Percentiles rank a stretch among this genome's conserved stretches.
These are phyloP conservation scores for Phytophthora agathidicida DNA, from an alignment of 352 stramenopile species.

Conservation along the genomic window DNA sequence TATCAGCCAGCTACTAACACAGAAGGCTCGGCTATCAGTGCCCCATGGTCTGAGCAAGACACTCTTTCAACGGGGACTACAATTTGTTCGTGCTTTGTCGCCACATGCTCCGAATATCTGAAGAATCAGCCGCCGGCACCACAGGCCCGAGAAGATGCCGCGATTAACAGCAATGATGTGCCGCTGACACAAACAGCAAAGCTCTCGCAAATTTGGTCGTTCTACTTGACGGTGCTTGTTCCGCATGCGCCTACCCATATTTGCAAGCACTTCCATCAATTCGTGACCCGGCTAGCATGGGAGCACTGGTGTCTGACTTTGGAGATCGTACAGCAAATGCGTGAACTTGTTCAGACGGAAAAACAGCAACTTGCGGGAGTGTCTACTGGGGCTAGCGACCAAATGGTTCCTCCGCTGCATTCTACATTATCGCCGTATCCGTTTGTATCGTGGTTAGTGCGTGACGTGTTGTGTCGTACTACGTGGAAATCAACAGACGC, in stretches of 20 bases:
- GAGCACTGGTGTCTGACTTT: slow-evolving; percentile 85
- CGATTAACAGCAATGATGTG: slow-evolving; percentile 10
- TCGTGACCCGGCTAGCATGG: slow-evolving; percentile 81
- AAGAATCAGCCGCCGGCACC: slow-evolving; percentile 28
- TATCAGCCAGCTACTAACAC: slow-evolving; percentile 79
- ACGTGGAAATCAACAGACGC: slow-evolving; percentile 80
- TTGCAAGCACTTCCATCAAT: slow-evolving; percentile 84
- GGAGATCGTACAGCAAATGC: slow-evolving; percentile 87
- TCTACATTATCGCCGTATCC: slow-evolving; percentile 68
- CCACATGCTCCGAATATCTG: slow-evolving; percentile 73
- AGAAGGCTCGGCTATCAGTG: slow-evolving; percentile 66
- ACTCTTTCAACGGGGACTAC: slow-evolving; percentile 73
- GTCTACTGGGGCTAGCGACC: slow-evolving; percentile 6
- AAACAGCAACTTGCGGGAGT: slow-evolving; percentile 54
- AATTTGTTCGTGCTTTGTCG: slow-evolving; percentile 84
- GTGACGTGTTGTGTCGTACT: slow-evolving; percentile 79
- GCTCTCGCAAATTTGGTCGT: slow-evolving; percentile 81
- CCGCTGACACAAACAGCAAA: slow-evolving; percentile 47
- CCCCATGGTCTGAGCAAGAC: slow-evolving; percentile 78
- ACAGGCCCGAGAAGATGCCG: not conserved
- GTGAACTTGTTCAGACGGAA: slow-evolving; percentile 70
- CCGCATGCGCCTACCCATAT: slow-evolving; percentile 77
- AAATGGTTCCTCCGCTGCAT: slow-evolving; percentile 30
- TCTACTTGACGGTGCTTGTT: slow-evolving; percentile 77
- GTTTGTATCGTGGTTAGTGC: slow-evolving; percentile 86